Evolutionary conservation across 495 filamentous ascomycete species (phyloP).

Genomic region (Neurospora terricola): DNA sequence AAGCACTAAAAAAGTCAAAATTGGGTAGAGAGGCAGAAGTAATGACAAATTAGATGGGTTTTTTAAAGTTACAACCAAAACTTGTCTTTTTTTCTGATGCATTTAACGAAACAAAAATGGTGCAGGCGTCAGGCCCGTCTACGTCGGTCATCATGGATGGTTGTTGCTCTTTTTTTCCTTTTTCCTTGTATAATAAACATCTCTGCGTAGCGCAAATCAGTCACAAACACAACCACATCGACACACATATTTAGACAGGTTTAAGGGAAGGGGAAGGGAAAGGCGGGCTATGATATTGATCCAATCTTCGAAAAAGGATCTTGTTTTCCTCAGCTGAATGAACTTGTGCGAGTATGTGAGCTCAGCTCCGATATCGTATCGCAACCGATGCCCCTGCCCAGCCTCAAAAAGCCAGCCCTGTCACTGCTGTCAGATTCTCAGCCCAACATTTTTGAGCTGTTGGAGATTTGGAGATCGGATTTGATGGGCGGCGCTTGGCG

Average conservation of each 20-base stretch:
- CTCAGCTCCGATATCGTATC: not conserved
- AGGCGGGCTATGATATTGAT: not conserved
- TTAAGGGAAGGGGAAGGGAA: not conserved
- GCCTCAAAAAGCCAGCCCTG: not conserved
- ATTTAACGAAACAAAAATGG: not conserved
- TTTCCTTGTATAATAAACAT: not conserved
- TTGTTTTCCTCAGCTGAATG: not conserved
- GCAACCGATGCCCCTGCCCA: not conserved
- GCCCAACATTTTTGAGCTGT: not conserved
- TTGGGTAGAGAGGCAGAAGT: not conserved
- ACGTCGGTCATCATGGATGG: not conserved
- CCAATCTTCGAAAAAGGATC: not conserved
- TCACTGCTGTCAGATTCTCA: not conserved
- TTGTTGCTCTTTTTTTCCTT: not conserved
- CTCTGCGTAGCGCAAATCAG: not conserved
- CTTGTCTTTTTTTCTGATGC: not conserved
- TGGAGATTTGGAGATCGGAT: not conserved
- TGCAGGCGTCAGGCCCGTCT: not conserved
- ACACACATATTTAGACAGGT: not conserved
- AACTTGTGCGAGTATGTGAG: not conserved
- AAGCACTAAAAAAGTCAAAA: constrained; percentile 9
- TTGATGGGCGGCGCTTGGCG: not conserved
- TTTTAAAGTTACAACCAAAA: not conserved
- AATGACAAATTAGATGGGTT: not conserved
- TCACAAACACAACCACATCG: not conserved